Evolutionary conservation across 2,329 filamentous ascomycete species (phyloP).

Genomic region (Hymenoscyphus scutula): DNA sequence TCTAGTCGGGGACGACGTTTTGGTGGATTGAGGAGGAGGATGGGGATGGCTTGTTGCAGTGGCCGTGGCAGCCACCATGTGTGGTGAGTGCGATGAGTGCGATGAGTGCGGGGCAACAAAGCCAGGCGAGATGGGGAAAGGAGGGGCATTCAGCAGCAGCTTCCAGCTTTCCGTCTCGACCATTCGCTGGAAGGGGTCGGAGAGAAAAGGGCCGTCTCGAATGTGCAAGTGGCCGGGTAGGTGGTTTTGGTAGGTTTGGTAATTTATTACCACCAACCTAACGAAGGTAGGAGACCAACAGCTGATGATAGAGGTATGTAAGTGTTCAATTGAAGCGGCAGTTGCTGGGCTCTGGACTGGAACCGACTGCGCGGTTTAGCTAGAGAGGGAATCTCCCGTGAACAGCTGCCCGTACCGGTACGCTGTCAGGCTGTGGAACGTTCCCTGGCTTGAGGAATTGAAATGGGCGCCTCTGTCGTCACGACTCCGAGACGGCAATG

Average conservation of each 20-base stretch:
- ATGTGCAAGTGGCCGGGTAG: background rate
- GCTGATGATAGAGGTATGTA: background rate
- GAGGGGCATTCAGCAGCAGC: slow-evolving; percentile 21
- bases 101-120: slow-evolving; percentile 12
- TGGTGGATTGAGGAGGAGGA: slow-evolving; percentile 23
- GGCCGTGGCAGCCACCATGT: too few relatives aligned
- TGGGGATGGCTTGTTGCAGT: background rate
- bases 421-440: too few relatives aligned
- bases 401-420: too few relatives aligned
- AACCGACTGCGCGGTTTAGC: background rate
- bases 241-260: background rate
- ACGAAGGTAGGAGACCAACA: background rate
- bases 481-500: background rate
- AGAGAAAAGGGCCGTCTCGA: slow-evolving; percentile 8
- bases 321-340: background rate
- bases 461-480: background rate
- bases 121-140: background rate
- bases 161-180: slow-evolving; percentile 15
- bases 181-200: slow-evolving; percentile 1
- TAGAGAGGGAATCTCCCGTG: background rate
- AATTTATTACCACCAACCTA: background rate
- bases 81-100: too few relatives aligned
- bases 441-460: background rate
- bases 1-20: slow-evolving; percentile 29
- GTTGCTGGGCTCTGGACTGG: background rate